Conservation (phyloP, 1,284 basidiomycete genomes). For the Pterulicium gracile region DNA sequence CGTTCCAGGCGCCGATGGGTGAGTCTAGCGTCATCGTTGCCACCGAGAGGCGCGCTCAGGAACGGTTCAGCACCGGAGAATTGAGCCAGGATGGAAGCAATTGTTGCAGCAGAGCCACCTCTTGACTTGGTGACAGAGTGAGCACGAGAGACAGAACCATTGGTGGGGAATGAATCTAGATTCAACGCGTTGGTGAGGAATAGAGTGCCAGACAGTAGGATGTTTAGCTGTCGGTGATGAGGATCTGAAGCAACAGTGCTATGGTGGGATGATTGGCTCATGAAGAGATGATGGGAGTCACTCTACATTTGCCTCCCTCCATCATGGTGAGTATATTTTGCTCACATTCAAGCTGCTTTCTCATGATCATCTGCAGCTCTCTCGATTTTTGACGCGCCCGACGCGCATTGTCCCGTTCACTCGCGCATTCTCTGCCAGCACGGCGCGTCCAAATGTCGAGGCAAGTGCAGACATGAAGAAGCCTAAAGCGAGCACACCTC, state of each 20-base stretch:
- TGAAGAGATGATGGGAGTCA: neutral
- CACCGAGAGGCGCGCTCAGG: slow-evolving; percentile 63
- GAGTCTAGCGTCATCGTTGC: slow-evolving; percentile 54
- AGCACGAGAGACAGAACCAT: slow-evolving; percentile 39
- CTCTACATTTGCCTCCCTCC: neutral
- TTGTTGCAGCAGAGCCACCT: slow-evolving; percentile 60
- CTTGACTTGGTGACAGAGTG: slow-evolving; percentile 54
- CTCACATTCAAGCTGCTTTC: neutral
- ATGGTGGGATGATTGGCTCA: too few species aligned
- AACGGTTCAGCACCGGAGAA: slow-evolving; percentile 54
- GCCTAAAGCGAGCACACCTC: slow-evolving; percentile 63
- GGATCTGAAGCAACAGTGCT: neutral
- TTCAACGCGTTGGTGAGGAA: slow-evolving; percentile 64
- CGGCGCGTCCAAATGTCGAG: neutral
- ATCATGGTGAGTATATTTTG: neutral
- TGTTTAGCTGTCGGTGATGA: slow-evolving; percentile 29
- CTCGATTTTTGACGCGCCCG: neutral
- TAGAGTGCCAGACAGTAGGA: slow-evolving; percentile 68
- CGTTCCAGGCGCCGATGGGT: slow-evolving; percentile 54
- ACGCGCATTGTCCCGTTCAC: neutral
- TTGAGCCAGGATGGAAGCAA: slow-evolving; percentile 63
- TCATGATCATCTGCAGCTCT: neutral
- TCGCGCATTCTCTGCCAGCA: neutral
- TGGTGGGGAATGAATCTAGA: slow-evolving; percentile 46
- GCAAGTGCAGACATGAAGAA: slow-evolving; percentile 21